Evolutionary conservation across 2,329 filamentous ascomycete genomes (phyloP), one percentile per base, ranked within the genome.

Genomic region (Aureobasidium sp.): DNA sequence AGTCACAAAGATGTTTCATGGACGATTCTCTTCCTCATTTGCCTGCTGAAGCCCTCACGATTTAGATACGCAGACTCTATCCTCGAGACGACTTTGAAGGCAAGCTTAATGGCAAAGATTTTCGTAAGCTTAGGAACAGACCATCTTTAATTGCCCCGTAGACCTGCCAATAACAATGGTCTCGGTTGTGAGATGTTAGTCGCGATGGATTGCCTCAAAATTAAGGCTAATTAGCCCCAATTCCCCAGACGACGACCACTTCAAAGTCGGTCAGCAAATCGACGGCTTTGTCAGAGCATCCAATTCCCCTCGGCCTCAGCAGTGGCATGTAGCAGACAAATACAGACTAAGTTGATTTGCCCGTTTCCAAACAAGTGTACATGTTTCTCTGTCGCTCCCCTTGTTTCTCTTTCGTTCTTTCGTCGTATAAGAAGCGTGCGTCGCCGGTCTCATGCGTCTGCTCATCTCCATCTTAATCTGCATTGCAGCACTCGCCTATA

Each of bases 391-490:
- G 37, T 52, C 48, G 27, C 24, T 44, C 40, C 30, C 10, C 19
- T 3, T 25, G 14, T 27, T 52, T 42, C 38, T 24, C 25, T 50
- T 11, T 8, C n/a, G 6, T 25, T 12, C 19, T 41, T 22, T 11
- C 11, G 12, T 7, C 6, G 3, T 42, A 42, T 41, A 52, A 52
- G 39, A 71, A 70, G 63, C 58, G 61, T 58, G 55, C 42, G 37
- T 60, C 47, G 37, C 51, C 52, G 38, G 53, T 57, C 62, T 64
- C 55, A 72, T 72, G 70, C 67, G 64, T 59, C 63, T 64, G 25
- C 55, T 71, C 54, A 58, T 68, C 54, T 70, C 71, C 58, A 68
- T 70, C 61, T 62, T 74, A 55, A 63, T 73, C 57, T 68, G 66
- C 63, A 63, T 72, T 60, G 58, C 68, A 61, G 70, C 71, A 60